These are phyloP conservation scores for Diaporthe sp. DNA, from an alignment of 2,329 filamentous ascomycete species.

Conservation along the genomic window DNA sequence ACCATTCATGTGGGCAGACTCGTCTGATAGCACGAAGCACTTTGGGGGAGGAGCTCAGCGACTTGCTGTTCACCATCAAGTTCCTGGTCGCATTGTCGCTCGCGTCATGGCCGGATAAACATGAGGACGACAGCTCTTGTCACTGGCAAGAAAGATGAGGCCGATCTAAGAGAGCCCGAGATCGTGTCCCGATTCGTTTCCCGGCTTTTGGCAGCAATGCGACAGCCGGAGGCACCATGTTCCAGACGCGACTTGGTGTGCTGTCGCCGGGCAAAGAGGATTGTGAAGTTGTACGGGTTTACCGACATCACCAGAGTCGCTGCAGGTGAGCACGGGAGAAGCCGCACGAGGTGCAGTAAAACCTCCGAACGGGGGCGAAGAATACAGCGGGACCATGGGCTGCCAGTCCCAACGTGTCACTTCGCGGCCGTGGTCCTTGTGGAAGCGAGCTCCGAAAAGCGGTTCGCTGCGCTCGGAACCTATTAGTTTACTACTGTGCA, in stretches of 20 bases:
- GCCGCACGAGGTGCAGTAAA: slow-evolving; percentile 24
- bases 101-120: slow-evolving; percentile 13
- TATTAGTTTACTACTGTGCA: slow-evolving; percentile 20
- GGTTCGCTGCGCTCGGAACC: slow-evolving; percentile 29
- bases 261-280: slow-evolving; percentile 1
- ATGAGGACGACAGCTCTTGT: slow-evolving; percentile 11
- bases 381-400: slow-evolving; percentile 6
- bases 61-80: slow-evolving; percentile 18
- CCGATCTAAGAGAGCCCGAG: background rate
- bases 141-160: background rate
- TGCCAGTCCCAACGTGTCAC: background rate
- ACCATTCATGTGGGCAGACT: slow-evolving; percentile 46
- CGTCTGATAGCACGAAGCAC: slow-evolving; percentile 14
- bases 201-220: slow-evolving; percentile 10
- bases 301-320: background rate
- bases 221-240: slow-evolving; percentile 1
- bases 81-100: slow-evolving; percentile 16
- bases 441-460: slow-evolving; percentile 17
- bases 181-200: slow-evolving; percentile 16
- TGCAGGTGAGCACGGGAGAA: slow-evolving; percentile 30
- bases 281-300: background rate
- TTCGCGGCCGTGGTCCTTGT: slow-evolving; percentile 3
- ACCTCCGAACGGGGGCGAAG: slow-evolving; percentile 18
- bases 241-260: background rate
- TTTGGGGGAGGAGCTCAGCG: slow-evolving; percentile 25